A percentile compares a stretch with the other conserved stretches of the same genome.
phyloP scores from a whole-genome alignment of 805 yeast species.

The Hanseniaspora meyeri region DNA sequence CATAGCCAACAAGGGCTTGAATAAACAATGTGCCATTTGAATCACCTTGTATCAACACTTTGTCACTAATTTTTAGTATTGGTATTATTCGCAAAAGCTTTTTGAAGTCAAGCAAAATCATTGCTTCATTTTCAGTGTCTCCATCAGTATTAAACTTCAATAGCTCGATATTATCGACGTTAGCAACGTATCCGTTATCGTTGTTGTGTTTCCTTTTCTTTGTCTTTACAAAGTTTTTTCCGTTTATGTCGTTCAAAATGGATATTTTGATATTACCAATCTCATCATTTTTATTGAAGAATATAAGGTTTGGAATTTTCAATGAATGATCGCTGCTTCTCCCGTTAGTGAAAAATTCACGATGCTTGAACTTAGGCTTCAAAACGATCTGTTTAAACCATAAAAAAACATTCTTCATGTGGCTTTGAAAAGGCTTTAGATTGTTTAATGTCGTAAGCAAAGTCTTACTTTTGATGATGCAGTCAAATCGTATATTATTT shows the following conservation, averaged over 20 bases:
- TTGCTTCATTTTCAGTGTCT: neutral
- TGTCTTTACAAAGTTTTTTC: neutral
- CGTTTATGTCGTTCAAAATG: slow-evolving; percentile 4
- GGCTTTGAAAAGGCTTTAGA: slow-evolving; percentile 11
- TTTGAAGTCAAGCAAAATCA: slow-evolving; percentile 9
- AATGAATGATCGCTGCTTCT: neutral
- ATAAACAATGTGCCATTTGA: slow-evolving; percentile 7
- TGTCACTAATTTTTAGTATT: slow-evolving; percentile 9
- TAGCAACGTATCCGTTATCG: neutral
- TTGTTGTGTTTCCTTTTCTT: neutral
- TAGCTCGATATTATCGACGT: slow-evolving; percentile 7
- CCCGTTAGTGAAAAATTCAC: slow-evolving; percentile 10
- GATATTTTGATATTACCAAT: slow-evolving; percentile 12
- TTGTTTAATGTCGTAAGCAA: slow-evolving; percentile 1
- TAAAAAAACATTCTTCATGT: slow-evolving; percentile 3
- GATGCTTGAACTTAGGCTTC: slow-evolving; percentile 10
- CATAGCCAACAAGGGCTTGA: slow-evolving; percentile 7
- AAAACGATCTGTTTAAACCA: slow-evolving; percentile 11
- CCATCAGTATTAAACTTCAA: neutral
- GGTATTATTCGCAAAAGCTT: slow-evolving; percentile 8
- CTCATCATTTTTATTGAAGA: slow-evolving; percentile 11
- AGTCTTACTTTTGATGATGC: slow-evolving; percentile 8
- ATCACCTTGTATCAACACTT: slow-evolving; percentile 9
- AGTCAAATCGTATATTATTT: slow-evolving; percentile 1
- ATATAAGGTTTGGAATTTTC: slow-evolving; percentile 8